These are phyloP conservation scores for Parmelia sp. DNA, from an alignment of 495 filamentous ascomycete species.

Conservation along the genomic window DNA sequence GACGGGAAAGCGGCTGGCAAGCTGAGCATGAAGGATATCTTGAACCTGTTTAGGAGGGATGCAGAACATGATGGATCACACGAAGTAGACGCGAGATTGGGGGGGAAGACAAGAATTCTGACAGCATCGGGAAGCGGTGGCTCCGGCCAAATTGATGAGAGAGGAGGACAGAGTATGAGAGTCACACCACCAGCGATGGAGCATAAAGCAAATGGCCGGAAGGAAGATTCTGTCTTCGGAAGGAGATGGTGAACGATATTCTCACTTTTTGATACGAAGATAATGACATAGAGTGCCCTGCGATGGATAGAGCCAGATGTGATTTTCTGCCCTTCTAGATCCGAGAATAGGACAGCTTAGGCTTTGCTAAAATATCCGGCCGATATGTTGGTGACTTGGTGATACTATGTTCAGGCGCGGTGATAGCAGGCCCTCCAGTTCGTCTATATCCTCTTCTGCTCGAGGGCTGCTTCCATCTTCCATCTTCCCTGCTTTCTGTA, in stretches of 20 bases:
- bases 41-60: conserved; percentile 80
- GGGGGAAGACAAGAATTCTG: conserved; percentile 12
- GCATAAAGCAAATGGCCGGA: conserved; percentile 2
- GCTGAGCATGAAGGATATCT: conserved; percentile 86
- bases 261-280: neutral
- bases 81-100: conserved; percentile 32
- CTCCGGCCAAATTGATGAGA: conserved; percentile 24
- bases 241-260: conserved; percentile 20
- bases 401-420: neutral
- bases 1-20: conserved; percentile 64
- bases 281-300: neutral
- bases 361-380: neutral
- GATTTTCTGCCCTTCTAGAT: neutral
- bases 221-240: conserved; percentile 22
- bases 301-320: neutral
- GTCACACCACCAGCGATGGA: conserved; percentile 16
- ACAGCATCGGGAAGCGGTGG: conserved; percentile 36
- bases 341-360: neutral
- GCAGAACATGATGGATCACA: conserved; percentile 46
- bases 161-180: conserved; percentile 37
- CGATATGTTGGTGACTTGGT: neutral
- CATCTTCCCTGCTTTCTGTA: neutral
- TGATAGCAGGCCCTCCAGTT: neutral
- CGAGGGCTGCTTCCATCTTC: too few relatives aligned
- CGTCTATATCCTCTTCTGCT: neutral